phyloP scores from a whole-genome alignment of 768 basidiomycete species.

The Rhodotorula taiwanensis region DNA sequence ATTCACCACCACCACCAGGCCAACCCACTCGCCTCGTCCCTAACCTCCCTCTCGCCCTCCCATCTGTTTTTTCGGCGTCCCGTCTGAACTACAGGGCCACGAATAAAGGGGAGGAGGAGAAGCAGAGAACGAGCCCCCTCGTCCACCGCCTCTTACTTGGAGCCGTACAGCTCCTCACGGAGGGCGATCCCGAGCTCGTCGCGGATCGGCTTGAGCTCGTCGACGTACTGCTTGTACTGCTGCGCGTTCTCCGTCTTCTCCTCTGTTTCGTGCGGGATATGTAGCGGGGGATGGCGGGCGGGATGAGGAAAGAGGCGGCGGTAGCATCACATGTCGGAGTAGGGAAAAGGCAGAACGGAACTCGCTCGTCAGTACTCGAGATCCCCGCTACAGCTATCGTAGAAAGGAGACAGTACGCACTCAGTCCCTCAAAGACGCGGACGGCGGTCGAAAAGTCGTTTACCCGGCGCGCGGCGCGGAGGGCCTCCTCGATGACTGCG shows the following conservation, averaged over 20 bases:
- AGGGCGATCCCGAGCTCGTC: slow-evolving; percentile 74
- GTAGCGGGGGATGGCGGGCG: not conserved
- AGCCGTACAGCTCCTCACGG: slow-evolving; percentile 57
- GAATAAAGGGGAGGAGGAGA: too few species aligned
- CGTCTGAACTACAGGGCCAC: too few species aligned
- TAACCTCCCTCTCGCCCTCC: not conserved
- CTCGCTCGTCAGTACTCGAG: not conserved
- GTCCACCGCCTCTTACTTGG: not conserved
- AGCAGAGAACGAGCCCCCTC: not conserved
- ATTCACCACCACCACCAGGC: too few species aligned
- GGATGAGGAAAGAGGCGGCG: not conserved
- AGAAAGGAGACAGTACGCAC: slow-evolving; percentile 1
- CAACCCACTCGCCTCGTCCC: not conserved
- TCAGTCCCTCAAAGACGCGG: slow-evolving; percentile 87
- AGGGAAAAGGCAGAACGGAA: too few species aligned
- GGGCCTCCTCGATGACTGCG: slow-evolving; percentile 73
- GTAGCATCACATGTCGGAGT: too few species aligned
- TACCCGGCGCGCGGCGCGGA: slow-evolving; percentile 79
- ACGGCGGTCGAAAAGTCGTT: slow-evolving; percentile 98
- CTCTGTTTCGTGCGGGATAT: too few species aligned
- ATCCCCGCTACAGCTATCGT: too few species aligned
- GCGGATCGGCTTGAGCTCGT: slow-evolving; percentile 77
- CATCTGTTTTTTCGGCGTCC: not conserved
- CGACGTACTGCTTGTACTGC: slow-evolving; percentile 88
- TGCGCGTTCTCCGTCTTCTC: slow-evolving; percentile 97